Evolutionary conservation across 176 grass and related monocot genomes (phyloP).

Genomic region (Cenchrus americanus): DNA sequence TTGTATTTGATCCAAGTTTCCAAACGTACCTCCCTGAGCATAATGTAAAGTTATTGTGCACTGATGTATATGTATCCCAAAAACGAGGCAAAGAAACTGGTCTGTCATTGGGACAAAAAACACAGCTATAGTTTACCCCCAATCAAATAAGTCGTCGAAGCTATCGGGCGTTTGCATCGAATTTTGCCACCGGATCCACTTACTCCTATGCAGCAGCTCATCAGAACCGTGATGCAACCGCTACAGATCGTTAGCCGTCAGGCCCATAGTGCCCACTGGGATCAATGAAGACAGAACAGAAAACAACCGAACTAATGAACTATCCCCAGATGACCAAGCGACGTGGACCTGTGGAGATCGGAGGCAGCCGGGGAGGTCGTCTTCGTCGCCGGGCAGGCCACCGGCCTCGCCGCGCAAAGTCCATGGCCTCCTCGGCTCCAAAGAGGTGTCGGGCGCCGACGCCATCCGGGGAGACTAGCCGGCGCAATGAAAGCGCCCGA

Average conservation of each 20-base stretch:
- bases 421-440: background rate
- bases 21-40: background rate
- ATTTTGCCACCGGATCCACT: constrained; percentile 2
- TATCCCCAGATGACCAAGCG: constrained; percentile 21
- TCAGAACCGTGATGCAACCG: background rate
- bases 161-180: background rate
- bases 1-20: background rate
- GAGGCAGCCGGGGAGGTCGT: background rate
- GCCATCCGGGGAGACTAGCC: background rate
- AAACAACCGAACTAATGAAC: constrained; percentile 1
- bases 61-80: background rate
- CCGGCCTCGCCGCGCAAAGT: constrained; percentile 8
- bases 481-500: too few relatives aligned
- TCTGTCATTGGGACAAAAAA: background rate
- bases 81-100: background rate
- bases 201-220: constrained; percentile 35
- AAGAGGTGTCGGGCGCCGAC: background rate
- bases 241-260: too few relatives aligned
- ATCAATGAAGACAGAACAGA: background rate
- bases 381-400: background rate
- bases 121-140: too few relatives aligned
- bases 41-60: background rate
- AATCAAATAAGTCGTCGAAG: constrained; percentile 3
- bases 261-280: background rate
- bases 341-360: background rate